phyloP scores from a whole-genome alignment of 2,329 filamentous ascomycete genomes.

The Colletotrichum theobromicola region DNA sequence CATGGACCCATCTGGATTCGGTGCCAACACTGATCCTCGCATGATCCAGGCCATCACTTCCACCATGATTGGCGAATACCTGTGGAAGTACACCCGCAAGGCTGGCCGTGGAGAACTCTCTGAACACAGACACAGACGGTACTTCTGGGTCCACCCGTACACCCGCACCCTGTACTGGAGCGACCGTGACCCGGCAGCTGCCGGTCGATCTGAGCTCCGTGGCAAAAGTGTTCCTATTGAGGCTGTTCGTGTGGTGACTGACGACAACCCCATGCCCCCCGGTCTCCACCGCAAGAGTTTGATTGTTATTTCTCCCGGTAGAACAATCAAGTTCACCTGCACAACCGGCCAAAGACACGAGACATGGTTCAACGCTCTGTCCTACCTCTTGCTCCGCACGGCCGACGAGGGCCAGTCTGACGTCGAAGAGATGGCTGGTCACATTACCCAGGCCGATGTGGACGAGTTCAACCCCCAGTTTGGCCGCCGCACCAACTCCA shows the following conservation, averaged over 20 bases:
- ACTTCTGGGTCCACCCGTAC: slow-evolving; percentile 99
- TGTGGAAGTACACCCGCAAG: slow-evolving; percentile 99
- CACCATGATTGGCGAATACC: slow-evolving; percentile 98
- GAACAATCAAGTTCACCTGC: slow-evolving; percentile 92
- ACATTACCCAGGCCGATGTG: slow-evolving; percentile 66
- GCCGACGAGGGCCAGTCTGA: slow-evolving; percentile 67
- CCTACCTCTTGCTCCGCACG: slow-evolving; percentile 85
- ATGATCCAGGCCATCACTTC: slow-evolving; percentile 99
- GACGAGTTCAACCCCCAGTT: slow-evolving; percentile 83
- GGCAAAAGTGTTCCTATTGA: slow-evolving; percentile 94
- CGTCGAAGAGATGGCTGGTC: slow-evolving; percentile 62
- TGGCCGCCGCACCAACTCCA: slow-evolving; percentile 34
- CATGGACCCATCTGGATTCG: slow-evolving; percentile 63
- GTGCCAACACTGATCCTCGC: slow-evolving; percentile 82
- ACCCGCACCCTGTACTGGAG: slow-evolving; percentile 98
- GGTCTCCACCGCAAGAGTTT: slow-evolving; percentile 94
- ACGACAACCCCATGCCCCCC: slow-evolving; percentile 94
- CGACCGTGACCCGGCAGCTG: slow-evolving; percentile 81
- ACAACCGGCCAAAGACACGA: slow-evolving; percentile 93
- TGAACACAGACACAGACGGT: slow-evolving; percentile 86
- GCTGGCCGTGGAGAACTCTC: slow-evolving; percentile 89
- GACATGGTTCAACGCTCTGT: slow-evolving; percentile 97
- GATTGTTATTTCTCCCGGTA: slow-evolving; percentile 85
- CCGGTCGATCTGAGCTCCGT: slow-evolving; percentile 76
- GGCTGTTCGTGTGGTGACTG: slow-evolving; percentile 87